Evolutionary conservation across 208 protist species (phyloP).

Genomic region (Trichomonas vaginalis): DNA sequence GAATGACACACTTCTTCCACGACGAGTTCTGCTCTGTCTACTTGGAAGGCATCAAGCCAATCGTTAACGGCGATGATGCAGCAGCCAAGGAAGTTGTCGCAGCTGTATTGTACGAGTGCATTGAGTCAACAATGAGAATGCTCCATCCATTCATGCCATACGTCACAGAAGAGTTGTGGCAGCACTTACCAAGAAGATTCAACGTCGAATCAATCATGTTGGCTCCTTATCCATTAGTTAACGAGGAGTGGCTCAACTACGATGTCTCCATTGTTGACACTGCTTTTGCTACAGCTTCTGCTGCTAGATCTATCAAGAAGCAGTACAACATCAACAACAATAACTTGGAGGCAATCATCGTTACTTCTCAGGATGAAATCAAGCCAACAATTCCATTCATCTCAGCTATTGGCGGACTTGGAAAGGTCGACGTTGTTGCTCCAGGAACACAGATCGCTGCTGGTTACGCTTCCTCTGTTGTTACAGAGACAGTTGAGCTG

Average conservation of each 20-base stretch:
- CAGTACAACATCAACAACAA: background rate
- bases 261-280: background rate
- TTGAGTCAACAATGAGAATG: conserved; percentile 55
- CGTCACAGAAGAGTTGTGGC: conserved; percentile 95
- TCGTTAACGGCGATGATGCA: background rate
- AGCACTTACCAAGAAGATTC: conserved; percentile 54
- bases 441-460: background rate
- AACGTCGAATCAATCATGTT: conserved; percentile 31
- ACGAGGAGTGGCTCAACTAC: background rate
- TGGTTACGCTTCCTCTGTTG: background rate
- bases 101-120: background rate
- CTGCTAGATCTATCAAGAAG: background rate
- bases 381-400: background rate
- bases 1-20: conserved; percentile 81
- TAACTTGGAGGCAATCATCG: background rate
- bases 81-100: background rate
- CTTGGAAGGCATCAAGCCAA: conserved; percentile 38
- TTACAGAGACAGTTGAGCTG: background rate
- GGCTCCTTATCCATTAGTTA: conserved; percentile 21
- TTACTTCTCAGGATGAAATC: background rate
- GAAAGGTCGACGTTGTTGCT: background rate
- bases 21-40: conserved; percentile 94
- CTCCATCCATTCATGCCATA: conserved; percentile 99
- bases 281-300: background rate
- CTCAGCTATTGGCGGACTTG: background rate